phyloP scores from a whole-genome alignment of 148 eudicot genomes.

The Arctostaphylos glauca region DNA sequence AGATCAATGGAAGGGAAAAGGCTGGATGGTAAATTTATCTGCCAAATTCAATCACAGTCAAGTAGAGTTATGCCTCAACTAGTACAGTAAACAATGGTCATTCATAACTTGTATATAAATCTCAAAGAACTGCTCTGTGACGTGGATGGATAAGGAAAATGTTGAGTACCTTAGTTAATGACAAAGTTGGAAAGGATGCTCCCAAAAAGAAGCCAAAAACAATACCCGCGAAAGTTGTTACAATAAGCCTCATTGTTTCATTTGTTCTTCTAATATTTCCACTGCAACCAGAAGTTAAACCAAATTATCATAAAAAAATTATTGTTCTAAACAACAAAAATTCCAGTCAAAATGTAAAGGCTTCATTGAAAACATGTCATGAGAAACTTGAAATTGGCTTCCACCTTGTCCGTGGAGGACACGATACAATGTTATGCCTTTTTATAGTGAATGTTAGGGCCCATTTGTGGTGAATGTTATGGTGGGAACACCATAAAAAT shows the following conservation, averaged over 20 bases:
- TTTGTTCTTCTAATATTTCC: constrained; percentile 37
- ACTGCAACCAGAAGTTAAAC: constrained; percentile 26
- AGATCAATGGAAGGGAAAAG: constrained; percentile 14
- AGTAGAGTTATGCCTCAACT: background rate
- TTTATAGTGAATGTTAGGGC: too few relatives aligned
- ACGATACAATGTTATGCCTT: too few relatives aligned
- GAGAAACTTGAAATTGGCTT: too few relatives aligned
- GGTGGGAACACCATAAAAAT: too few relatives aligned
- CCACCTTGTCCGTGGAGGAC: too few relatives aligned
- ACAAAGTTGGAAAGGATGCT: constrained; percentile 51
- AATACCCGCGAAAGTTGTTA: constrained; percentile 56
- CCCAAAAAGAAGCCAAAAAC: constrained; percentile 75
- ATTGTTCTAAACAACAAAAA: background rate
- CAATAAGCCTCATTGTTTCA: constrained; percentile 52
- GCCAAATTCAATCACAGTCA: constrained; percentile 19
- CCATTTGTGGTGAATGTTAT: too few relatives aligned
- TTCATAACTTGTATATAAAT: background rate
- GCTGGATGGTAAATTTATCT: constrained; percentile 10
- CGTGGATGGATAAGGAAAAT: constrained; percentile 1
- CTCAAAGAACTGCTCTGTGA: background rate
- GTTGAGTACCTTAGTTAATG: constrained; percentile 51
- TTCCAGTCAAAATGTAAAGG: background rate
- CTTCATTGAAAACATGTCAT: background rate
- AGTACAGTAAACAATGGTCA: background rate
- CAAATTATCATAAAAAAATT: background rate